phyloP scores from a whole-genome alignment of 2,329 filamentous ascomycete genomes.

The Talaromyces sp. region DNA sequence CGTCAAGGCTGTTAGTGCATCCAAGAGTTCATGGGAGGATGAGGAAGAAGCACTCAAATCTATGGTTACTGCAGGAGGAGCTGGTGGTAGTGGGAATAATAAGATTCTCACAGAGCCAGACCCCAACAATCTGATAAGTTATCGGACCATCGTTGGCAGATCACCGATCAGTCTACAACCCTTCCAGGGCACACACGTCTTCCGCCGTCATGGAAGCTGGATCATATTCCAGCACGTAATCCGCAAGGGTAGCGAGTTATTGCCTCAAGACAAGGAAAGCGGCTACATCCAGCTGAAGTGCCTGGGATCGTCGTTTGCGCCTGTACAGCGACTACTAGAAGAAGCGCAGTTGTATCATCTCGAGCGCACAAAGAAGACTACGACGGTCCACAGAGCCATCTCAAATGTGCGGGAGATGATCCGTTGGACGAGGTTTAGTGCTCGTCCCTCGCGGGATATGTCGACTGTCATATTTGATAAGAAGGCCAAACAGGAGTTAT shows the following conservation, averaged over 20 bases:
- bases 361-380: slow-evolving; percentile 37
- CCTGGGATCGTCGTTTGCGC: slow-evolving; percentile 18
- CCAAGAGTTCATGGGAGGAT: slow-evolving; percentile 53
- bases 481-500: slow-evolving; percentile 61
- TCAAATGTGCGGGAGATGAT: slow-evolving; percentile 38
- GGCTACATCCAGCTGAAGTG: slow-evolving; percentile 20
- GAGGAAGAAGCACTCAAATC: slow-evolving; percentile 34
- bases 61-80: neutral
- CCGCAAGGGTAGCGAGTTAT: neutral
- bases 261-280: slow-evolving; percentile 8
- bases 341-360: slow-evolving; percentile 55
- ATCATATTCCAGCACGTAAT: slow-evolving; percentile 18
- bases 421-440: slow-evolving; percentile 57
- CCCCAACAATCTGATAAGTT: slow-evolving; percentile 18
- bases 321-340: slow-evolving; percentile 26
- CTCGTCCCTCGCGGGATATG: slow-evolving; percentile 68
- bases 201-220: slow-evolving; percentile 19
- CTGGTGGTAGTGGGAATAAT: neutral
- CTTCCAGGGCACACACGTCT: slow-evolving; percentile 19
- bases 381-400: slow-evolving; percentile 55
- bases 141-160: slow-evolving; percentile 17
- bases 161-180: slow-evolving; percentile 26
- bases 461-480: slow-evolving; percentile 69
- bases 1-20: slow-evolving; percentile 55
- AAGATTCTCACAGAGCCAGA: slow-evolving; percentile 13